These are phyloP conservation scores for Letharia columbiana DNA, from an alignment of 495 filamentous ascomycete genomes.

Conservation along the genomic window DNA sequence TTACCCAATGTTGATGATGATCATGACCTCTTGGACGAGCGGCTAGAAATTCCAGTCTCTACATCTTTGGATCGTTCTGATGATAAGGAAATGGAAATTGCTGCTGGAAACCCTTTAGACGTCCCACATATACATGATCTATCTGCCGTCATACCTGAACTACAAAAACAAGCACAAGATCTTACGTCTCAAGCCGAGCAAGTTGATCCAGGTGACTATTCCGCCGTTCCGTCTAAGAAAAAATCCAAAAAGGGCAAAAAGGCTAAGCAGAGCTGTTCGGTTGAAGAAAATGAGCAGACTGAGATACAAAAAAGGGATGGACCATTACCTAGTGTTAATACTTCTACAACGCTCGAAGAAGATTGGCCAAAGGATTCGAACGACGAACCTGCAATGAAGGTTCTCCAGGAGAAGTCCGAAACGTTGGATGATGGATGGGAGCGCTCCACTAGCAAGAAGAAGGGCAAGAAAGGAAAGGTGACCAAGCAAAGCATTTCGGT, in stretches of 20 bases:
- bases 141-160: not conserved
- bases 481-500: not conserved
- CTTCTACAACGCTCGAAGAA: not conserved
- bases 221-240: not conserved
- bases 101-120: not conserved
- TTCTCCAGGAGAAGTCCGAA: not conserved
- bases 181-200: not conserved
- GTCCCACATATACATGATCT: not conserved
- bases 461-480: constrained; percentile 21
- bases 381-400: not conserved
- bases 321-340: not conserved
- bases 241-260: not conserved
- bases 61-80: not conserved
- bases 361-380: not conserved
- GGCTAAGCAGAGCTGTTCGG: not conserved
- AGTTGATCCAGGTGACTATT: not conserved
- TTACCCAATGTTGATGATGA: constrained; percentile 15
- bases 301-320: not conserved
- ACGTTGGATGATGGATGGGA: not conserved
- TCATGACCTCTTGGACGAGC: constrained; percentile 14
- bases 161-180: not conserved
- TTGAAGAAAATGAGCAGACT: not conserved
- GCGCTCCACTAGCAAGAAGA: constrained; percentile 28
- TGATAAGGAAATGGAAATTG: not conserved
- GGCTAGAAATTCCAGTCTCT: not conserved